Evolutionary conservation across 345 rosid genomes (phyloP).

Genomic region (Euphorbia lathyris): DNA sequence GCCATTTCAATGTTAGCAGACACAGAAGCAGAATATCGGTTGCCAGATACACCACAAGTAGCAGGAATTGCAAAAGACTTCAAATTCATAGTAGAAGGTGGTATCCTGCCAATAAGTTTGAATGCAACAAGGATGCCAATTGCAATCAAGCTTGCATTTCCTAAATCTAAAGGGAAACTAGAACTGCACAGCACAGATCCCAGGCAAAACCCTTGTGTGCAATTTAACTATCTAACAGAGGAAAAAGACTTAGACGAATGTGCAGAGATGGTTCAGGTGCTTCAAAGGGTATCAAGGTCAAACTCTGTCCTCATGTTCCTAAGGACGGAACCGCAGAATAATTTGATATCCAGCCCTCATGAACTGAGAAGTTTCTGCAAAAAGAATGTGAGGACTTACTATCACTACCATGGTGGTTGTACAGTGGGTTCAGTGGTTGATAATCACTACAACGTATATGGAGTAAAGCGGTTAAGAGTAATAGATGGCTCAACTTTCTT

Average conservation of each 20-base stretch:
- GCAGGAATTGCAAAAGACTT: slow-evolving; percentile 52
- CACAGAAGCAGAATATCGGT: slow-evolving; percentile 35
- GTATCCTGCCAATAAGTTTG: slow-evolving; percentile 39
- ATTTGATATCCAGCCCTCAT: slow-evolving; percentile 25
- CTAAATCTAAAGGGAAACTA: slow-evolving; percentile 63
- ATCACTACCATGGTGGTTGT: slow-evolving; percentile 71
- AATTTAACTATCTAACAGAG: slow-evolving; percentile 58
- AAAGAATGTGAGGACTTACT: slow-evolving; percentile 59
- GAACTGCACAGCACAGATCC: slow-evolving; percentile 48
- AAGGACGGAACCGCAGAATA: slow-evolving; percentile 31
- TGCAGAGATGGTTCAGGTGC: slow-evolving; percentile 49
- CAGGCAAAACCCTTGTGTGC: slow-evolving; percentile 58
- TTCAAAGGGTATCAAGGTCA: slow-evolving; percentile 54
- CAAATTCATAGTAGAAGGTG: slow-evolving; percentile 54
- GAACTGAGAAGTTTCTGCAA: slow-evolving; percentile 51
- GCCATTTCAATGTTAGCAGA: slow-evolving; percentile 42
- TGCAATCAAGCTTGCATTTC: slow-evolving; percentile 60
- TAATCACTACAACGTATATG: slow-evolving; percentile 45
- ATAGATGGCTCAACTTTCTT: slow-evolving; percentile 68
- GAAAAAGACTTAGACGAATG: slow-evolving; percentile 53
- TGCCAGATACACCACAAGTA: slow-evolving; percentile 64
- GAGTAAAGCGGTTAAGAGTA: slow-evolving; percentile 53
- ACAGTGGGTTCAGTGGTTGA: slow-evolving; percentile 57
- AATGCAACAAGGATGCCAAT: slow-evolving; percentile 53
- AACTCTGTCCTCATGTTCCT: slow-evolving; percentile 44